phyloP scores from a whole-genome alignment of 2,329 filamentous ascomycete genomes.

The Microsporum audouinii region DNA sequence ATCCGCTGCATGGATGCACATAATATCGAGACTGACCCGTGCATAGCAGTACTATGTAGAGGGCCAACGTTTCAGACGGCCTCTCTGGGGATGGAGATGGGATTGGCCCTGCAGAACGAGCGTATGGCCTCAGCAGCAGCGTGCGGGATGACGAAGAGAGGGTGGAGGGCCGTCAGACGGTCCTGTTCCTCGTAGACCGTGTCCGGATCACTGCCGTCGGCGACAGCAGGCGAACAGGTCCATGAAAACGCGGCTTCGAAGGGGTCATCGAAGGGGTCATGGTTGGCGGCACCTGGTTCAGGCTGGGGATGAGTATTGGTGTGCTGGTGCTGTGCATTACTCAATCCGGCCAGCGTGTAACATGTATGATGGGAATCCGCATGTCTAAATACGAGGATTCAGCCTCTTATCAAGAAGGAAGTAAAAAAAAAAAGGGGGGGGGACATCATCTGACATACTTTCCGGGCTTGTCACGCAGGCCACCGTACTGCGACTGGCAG shows the following conservation, averaged over 20 bases:
- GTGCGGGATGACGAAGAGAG: conserved; percentile 74
- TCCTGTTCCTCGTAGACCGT: conserved; percentile 58
- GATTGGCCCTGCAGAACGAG: conserved; percentile 51
- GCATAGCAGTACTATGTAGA: too few relatives aligned
- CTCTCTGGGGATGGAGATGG: conserved; percentile 17
- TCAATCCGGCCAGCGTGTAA: conserved; percentile 79
- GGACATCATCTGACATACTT: conserved; percentile 48
- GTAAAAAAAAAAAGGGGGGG: background rate
- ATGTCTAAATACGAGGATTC: conserved; percentile 36
- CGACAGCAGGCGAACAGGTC: conserved; percentile 30
- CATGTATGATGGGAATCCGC: conserved; percentile 88
- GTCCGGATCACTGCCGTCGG: conserved; percentile 37
- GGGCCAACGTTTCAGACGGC: background rate
- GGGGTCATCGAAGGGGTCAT: conserved; percentile 21
- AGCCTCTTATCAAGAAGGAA: background rate
- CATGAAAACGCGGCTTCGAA: conserved; percentile 31
- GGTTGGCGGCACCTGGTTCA: background rate
- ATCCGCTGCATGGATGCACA: background rate
- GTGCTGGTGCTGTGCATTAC: conserved; percentile 57
- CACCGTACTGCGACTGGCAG: conserved; percentile 68
- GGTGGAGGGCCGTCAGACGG: conserved; percentile 60
- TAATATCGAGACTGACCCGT: background rate
- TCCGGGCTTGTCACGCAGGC: conserved; percentile 84
- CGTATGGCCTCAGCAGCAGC: conserved; percentile 53
- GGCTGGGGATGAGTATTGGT: conserved; percentile 9